These are phyloP conservation scores for Tremella yokohamensis DNA, from an alignment of 768 basidiomycete genomes.

Conservation along the genomic window DNA sequence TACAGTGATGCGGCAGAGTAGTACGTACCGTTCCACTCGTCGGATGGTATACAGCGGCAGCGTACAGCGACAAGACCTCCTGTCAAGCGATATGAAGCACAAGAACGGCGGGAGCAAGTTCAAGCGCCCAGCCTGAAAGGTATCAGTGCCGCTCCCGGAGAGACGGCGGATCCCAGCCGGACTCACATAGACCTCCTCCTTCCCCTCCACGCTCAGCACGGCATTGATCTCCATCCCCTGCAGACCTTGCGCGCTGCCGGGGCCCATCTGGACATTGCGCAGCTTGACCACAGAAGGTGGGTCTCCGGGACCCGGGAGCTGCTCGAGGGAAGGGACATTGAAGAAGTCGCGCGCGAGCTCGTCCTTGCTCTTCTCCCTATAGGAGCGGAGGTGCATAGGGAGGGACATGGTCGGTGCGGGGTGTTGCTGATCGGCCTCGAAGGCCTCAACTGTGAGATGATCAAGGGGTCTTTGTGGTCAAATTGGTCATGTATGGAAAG, in stretches of 20 bases:
- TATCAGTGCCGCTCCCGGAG: constrained; percentile 2
- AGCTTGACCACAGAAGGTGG: constrained; percentile 36
- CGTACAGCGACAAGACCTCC: constrained; percentile 85
- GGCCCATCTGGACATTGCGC: constrained; percentile 16
- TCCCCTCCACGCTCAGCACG: constrained; percentile 75
- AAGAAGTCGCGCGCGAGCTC: constrained; percentile 81
- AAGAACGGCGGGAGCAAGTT: constrained; percentile 85
- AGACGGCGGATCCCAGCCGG: not conserved
- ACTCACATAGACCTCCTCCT: constrained; percentile 90
- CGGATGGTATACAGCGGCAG: constrained; percentile 87
- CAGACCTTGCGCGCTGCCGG: constrained; percentile 40
- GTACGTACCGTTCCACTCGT: constrained; percentile 71
- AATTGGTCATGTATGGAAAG: no score
- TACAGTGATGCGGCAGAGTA: not conserved
- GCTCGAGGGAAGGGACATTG: constrained; percentile 62
- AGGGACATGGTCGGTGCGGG: constrained; percentile 44
- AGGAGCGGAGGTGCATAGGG: constrained; percentile 68
- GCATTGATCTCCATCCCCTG: constrained; percentile 77
- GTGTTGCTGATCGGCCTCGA: not conserved
- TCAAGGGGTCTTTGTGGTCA: not conserved
- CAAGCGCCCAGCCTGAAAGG: constrained; percentile 75
- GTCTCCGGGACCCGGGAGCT: constrained; percentile 24
- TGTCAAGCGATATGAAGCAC: constrained; percentile 82
- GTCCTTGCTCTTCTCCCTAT: constrained; percentile 88
- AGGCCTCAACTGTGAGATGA: not conserved